These are phyloP conservation scores for Aspergillus kassunensis DNA, from an alignment of 495 filamentous ascomycete species.

Conservation along the genomic window DNA sequence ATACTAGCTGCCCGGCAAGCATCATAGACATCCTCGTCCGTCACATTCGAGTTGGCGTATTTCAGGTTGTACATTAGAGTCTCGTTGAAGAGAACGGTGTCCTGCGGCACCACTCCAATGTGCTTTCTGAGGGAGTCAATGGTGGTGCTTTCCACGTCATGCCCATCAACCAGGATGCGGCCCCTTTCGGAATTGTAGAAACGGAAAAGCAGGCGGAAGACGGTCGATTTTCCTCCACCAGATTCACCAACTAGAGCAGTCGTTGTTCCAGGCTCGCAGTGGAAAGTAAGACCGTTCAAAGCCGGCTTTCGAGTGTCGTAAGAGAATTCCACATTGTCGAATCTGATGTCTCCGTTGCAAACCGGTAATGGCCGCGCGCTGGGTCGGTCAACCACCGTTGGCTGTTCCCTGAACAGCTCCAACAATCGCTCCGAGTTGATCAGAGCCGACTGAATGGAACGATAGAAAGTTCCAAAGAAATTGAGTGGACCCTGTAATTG, in stretches of 20 bases:
- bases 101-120: slow-evolving; percentile 95
- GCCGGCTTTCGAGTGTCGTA: slow-evolving; percentile 89
- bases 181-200: slow-evolving; percentile 84
- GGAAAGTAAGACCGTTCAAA: slow-evolving; percentile 74
- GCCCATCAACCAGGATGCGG: slow-evolving; percentile 75
- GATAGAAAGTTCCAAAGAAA: slow-evolving; percentile 97
- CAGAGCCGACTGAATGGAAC: slow-evolving; percentile 92
- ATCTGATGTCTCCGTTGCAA: slow-evolving; percentile 79
- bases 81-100: slow-evolving; percentile 96
- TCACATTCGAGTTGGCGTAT: slow-evolving; percentile 83
- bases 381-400: slow-evolving; percentile 76
- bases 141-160: slow-evolving; percentile 78
- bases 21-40: slow-evolving; percentile 82
- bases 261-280: slow-evolving; percentile 81
- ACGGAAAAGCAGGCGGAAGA: slow-evolving; percentile 93
- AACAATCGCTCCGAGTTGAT: slow-evolving; percentile 94
- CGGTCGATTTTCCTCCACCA: slow-evolving; percentile 93
- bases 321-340: slow-evolving; percentile 82
- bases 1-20: slow-evolving; percentile 91
- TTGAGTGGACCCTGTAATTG: slow-evolving; percentile 92
- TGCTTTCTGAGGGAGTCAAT: slow-evolving; percentile 88
- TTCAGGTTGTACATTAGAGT: slow-evolving; percentile 94
- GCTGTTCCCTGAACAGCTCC: slow-evolving; percentile 91
- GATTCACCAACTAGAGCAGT: slow-evolving; percentile 95
- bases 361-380: slow-evolving; percentile 48